A percentile compares a stretch with the other conserved stretches of the same genome.
Conservation (phyloP, 2,329 filamentous ascomycete genomes). For the Helminthosporium solani region DNA sequence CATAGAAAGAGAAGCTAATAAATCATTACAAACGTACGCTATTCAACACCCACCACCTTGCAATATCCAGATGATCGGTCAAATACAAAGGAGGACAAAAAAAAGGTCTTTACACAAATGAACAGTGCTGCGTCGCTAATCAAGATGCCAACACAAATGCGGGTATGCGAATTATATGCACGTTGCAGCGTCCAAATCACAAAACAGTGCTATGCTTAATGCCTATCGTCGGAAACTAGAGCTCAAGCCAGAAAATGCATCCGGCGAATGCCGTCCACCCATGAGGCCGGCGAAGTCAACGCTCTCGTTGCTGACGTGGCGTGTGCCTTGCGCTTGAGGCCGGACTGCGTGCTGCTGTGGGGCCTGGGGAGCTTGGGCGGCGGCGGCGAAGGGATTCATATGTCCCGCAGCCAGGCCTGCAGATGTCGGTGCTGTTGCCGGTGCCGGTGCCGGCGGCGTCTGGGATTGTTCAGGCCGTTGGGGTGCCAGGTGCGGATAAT, state of each 20-base stretch:
- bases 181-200: neutral
- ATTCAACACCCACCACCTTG: neutral
- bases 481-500: constrained; percentile 57
- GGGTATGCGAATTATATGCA: constrained; percentile 6
- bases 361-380: constrained; percentile 18
- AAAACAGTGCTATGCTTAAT: constrained; percentile 3
- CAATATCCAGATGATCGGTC: constrained; percentile 1
- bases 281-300: constrained; percentile 63
- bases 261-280: constrained; percentile 71
- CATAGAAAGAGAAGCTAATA: neutral
- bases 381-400: constrained; percentile 58
- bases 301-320: constrained; percentile 68
- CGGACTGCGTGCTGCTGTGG: constrained; percentile 17
- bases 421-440: constrained; percentile 29
- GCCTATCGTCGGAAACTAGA: constrained; percentile 50
- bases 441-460: constrained; percentile 24
- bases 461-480: constrained; percentile 42
- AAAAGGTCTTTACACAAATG: constrained; percentile 1
- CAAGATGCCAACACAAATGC: constrained; percentile 4
- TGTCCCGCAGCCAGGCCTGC: constrained; percentile 40
- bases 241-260: constrained; percentile 76
- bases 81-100: neutral
- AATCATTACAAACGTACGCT: constrained; percentile 1
- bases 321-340: constrained; percentile 21
- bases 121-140: constrained; percentile 2